phyloP scores from a whole-genome alignment of 768 basidiomycete genomes.

The Hygrocybe coccinea region DNA sequence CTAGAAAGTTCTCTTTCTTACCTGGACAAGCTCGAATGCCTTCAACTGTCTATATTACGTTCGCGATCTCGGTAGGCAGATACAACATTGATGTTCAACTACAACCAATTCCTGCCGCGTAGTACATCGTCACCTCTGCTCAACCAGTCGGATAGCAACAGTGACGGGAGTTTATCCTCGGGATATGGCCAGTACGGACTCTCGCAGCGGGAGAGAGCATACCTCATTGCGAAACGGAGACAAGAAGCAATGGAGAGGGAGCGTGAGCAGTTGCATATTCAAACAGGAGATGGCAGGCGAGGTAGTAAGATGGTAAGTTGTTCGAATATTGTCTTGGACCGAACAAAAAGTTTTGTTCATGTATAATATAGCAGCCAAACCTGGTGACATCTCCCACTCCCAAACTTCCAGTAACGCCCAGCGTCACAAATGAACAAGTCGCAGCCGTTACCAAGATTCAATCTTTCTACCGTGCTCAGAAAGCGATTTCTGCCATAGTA shows the following conservation, averaged over 20 bases:
- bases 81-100: too few relatives aligned
- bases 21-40: too few relatives aligned
- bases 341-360: neutral
- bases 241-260: constrained; percentile 20
- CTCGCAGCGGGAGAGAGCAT: constrained; percentile 29
- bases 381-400: too few relatives aligned
- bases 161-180: too few relatives aligned
- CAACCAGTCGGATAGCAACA: too few relatives aligned
- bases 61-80: too few relatives aligned
- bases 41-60: too few relatives aligned
- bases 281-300: neutral
- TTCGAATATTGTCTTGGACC: neutral
- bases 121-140: neutral
- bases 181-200: constrained; percentile 7
- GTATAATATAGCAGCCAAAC: too few relatives aligned
- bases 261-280: constrained; percentile 14
- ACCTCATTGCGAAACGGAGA: constrained; percentile 29
- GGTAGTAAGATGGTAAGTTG: neutral
- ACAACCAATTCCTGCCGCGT: too few relatives aligned
- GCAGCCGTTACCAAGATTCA: constrained; percentile 48
- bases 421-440: constrained; percentile 27
- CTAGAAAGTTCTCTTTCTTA: too few relatives aligned
- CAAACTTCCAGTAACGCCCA: neutral
- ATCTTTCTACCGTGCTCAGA: constrained; percentile 40
- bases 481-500: constrained; percentile 39